A percentile compares a stretch with the other conserved stretches of the same genome.
Conservation (phyloP, 140 eudicot genomes). For the Ambrosia hybrid region DNA sequence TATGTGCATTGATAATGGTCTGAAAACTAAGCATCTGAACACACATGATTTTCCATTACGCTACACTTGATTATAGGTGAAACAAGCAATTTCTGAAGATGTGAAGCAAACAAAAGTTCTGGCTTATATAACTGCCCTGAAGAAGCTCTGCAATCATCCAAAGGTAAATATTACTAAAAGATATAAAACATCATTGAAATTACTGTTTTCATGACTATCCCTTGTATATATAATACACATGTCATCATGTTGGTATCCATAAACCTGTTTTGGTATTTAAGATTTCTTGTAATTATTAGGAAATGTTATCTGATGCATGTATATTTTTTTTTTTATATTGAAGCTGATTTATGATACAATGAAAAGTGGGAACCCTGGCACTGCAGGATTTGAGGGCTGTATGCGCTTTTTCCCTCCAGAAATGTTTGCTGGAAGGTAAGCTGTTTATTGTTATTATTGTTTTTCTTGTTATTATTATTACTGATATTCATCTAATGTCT, state of each 20-base stretch:
- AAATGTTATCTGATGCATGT: slow-evolving; percentile 19
- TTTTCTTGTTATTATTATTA: too few relatives aligned
- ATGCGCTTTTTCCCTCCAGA: slow-evolving; percentile 89
- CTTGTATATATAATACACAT: neutral
- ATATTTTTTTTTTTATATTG: slow-evolving; percentile 16
- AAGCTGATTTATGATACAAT: slow-evolving; percentile 96
- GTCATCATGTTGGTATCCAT: neutral
- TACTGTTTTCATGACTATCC: slow-evolving; percentile 2
- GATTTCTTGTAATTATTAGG: slow-evolving; percentile 1
- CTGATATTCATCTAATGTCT: slow-evolving; percentile 7
- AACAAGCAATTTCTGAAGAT: slow-evolving; percentile 72
- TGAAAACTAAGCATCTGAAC: slow-evolving; percentile 1
- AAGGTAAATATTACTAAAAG: slow-evolving; percentile 53
- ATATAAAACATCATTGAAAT: neutral
- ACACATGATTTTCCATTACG: slow-evolving; percentile 7
- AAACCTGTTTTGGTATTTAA: slow-evolving; percentile 5
- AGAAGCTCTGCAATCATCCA: slow-evolving; percentile 99
- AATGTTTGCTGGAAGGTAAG: slow-evolving; percentile 92
- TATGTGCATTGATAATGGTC: slow-evolving; percentile 12
- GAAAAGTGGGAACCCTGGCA: slow-evolving; percentile 83
- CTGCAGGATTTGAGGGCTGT: slow-evolving; percentile 87
- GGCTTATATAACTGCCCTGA: slow-evolving; percentile 92
- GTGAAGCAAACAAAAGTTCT: slow-evolving; percentile 73
- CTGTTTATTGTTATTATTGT: neutral
- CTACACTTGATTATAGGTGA: slow-evolving; percentile 51